Conservation (phyloP, 129 eudicot genomes). For the Flaveria robusta region DNA sequence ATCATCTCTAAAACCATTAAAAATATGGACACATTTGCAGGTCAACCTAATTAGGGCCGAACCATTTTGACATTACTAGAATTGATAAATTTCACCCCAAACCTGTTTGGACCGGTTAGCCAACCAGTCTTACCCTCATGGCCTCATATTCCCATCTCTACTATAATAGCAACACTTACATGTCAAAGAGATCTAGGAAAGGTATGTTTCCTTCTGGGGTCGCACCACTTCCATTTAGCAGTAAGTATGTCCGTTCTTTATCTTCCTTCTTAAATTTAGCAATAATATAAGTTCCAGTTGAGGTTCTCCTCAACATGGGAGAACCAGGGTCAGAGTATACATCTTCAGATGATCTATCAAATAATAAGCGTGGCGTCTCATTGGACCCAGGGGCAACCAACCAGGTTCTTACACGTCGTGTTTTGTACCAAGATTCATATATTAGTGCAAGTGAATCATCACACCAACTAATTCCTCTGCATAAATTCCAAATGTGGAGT, state of each 20-base stretch:
- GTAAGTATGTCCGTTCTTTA: constrained; percentile 54
- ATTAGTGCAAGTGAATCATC: constrained; percentile 93
- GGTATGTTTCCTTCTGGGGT: constrained; percentile 94
- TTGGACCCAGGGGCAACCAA: constrained; percentile 69
- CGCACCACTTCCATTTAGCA: constrained; percentile 93
- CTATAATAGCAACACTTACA: constrained; percentile 52
- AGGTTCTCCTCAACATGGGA: constrained; percentile 89
- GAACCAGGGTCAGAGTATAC: constrained; percentile 99
- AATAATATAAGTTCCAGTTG: constrained; percentile 75
- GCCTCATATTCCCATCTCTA: constrained; percentile 4
- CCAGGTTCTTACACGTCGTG: constrained; percentile 81
- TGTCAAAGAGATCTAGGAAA: constrained; percentile 83
- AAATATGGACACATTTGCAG: too few relatives aligned
- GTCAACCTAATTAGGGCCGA: too few relatives aligned
- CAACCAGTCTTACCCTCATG: background rate
- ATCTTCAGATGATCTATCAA: constrained; percentile 95
- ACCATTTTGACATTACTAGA: background rate
- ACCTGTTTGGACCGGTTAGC: background rate
- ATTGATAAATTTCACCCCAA: background rate
- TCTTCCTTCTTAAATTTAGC: constrained; percentile 78
- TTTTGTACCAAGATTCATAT: constrained; percentile 95
- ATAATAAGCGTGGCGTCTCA: constrained; percentile 64
- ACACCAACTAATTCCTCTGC: constrained; percentile 95
- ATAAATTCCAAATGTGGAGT: constrained; percentile 19
- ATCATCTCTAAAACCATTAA: background rate